Evolutionary conservation across 306 rosid genomes (phyloP).

Genomic region (Leucaena leucocephala): DNA sequence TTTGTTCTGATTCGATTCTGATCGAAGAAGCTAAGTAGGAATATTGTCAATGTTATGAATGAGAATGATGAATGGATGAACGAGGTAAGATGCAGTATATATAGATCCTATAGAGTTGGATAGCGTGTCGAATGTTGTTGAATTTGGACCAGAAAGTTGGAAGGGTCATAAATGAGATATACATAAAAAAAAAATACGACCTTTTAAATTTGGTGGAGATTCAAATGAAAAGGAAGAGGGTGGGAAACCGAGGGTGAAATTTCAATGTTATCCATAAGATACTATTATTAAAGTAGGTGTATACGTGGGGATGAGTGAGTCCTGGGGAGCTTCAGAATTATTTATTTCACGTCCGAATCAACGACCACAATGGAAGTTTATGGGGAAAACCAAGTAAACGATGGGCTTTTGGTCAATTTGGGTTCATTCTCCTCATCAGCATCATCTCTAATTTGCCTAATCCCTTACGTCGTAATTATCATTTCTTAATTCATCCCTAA

Average conservation of each 20-base stretch:
- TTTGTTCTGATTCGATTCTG: slow-evolving; percentile 3
- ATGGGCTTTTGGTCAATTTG: too few species aligned
- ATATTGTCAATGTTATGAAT: neutral
- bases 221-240: neutral
- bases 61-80: neutral
- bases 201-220: too few species aligned
- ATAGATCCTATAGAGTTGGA: slow-evolving; percentile 20
- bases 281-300: too few species aligned
- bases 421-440: too few species aligned
- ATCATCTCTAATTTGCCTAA: too few species aligned
- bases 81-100: slow-evolving; percentile 18
- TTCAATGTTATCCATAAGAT: slow-evolving; percentile 32
- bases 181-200: too few species aligned
- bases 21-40: neutral
- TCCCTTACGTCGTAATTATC: too few species aligned
- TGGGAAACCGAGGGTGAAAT: slow-evolving; percentile 26
- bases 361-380: too few species aligned
- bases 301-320: neutral
- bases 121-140: neutral
- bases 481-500: too few species aligned
- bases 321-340: too few species aligned
- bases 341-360: too few species aligned
- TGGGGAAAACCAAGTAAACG: too few species aligned
- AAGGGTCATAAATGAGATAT: neutral
- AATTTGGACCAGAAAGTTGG: slow-evolving; percentile 29